Evolutionary conservation across 169 alveolate genomes (phyloP).

Genomic region (Plasmodium inui): DNA sequence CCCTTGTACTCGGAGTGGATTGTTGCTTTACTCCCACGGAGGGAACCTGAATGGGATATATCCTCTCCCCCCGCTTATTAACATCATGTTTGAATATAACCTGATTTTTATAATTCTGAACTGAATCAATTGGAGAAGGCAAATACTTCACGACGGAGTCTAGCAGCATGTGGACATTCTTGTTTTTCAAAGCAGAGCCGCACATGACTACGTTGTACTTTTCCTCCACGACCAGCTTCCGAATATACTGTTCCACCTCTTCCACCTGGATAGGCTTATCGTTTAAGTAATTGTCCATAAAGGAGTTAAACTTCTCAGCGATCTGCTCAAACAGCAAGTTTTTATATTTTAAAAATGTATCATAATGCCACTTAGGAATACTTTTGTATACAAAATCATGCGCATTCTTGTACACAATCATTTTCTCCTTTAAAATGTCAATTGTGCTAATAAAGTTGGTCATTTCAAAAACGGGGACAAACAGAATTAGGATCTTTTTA

Average conservation of each 20-base stretch:
- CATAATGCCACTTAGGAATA: constrained; percentile 40
- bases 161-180: constrained; percentile 80
- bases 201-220: constrained; percentile 87
- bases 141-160: constrained; percentile 86
- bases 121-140: constrained; percentile 89
- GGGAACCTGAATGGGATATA: background rate
- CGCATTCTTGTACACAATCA: constrained; percentile 74
- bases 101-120: constrained; percentile 64
- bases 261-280: constrained; percentile 81
- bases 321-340: constrained; percentile 84
- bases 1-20: background rate
- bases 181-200: constrained; percentile 94
- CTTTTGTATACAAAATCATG: constrained; percentile 68
- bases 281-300: constrained; percentile 89
- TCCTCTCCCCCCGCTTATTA: constrained; percentile 45
- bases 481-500: constrained; percentile 90
- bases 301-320: constrained; percentile 90
- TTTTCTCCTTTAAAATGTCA: constrained; percentile 86
- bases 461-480: constrained; percentile 92
- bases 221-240: constrained; percentile 83
- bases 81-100: constrained; percentile 50
- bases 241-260: constrained; percentile 85
- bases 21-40: background rate
- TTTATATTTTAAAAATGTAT: constrained; percentile 80
- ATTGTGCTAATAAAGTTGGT: constrained; percentile 89